phyloP scores from a whole-genome alignment of 257 asterid genomes.

The Scutellaria baicalensis region DNA sequence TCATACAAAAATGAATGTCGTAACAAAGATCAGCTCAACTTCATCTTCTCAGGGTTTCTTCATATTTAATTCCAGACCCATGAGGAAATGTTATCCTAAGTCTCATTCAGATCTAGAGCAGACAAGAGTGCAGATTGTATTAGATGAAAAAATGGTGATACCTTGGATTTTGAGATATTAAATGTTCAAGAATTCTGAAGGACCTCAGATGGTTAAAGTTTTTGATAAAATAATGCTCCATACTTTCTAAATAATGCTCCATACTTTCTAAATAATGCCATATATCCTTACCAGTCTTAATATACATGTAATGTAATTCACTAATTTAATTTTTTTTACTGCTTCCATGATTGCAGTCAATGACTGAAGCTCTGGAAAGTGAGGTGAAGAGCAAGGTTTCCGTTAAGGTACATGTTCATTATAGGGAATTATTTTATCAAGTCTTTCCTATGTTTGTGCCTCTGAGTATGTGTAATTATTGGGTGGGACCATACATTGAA shows the following conservation, averaged over 20 bases:
- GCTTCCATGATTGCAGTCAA: constrained; percentile 46
- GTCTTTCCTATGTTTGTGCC: not conserved
- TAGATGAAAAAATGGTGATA: not conserved
- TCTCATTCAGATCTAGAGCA: not conserved
- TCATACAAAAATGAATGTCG: not conserved
- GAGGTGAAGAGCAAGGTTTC: constrained; percentile 78
- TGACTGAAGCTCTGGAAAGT: constrained; percentile 75
- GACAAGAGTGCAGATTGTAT: not conserved
- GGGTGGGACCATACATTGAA: not conserved
- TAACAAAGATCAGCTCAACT: not conserved
- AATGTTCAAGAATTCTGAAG: not conserved
- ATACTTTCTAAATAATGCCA: not conserved
- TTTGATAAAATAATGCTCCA: not conserved
- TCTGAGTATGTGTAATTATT: not conserved
- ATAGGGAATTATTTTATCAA: not conserved
- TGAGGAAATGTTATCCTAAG: not conserved
- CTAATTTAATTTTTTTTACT: not conserved
- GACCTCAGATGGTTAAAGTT: not conserved
- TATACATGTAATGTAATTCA: not conserved
- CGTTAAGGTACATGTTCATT: constrained; percentile 40
- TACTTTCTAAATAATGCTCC: not conserved
- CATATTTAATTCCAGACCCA: not conserved
- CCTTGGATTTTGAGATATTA: no score
- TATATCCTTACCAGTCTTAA: not conserved
- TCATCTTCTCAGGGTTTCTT: no score